Evolutionary conservation across 75 land plant species (phyloP).

Genomic region (Sequoia sempervirens): DNA sequence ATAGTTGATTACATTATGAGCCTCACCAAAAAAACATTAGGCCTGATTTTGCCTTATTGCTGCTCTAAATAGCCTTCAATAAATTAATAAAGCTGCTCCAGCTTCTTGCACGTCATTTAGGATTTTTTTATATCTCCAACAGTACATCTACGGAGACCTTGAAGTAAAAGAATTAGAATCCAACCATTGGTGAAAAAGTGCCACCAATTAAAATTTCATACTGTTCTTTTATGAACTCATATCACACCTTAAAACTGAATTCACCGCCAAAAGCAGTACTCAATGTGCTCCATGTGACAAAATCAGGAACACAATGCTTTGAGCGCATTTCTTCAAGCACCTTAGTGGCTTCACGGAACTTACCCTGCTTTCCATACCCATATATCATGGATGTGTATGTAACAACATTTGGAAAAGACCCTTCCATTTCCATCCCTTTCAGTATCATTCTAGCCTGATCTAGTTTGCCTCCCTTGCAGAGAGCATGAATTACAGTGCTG

Average conservation of each 20-base stretch:
- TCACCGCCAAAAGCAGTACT: conserved; percentile 19
- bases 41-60: no score
- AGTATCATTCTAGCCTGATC: conserved; percentile 33
- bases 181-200: conserved; percentile 17
- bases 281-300: conserved; percentile 22
- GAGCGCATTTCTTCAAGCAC: conserved; percentile 31
- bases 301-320: conserved; percentile 17
- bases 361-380: conserved; percentile 24
- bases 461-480: conserved; percentile 34
- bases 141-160: neutral
- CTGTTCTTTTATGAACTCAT: neutral
- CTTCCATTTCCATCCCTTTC: conserved; percentile 24
- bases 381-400: conserved; percentile 43
- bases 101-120: neutral
- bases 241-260: conserved; percentile 13
- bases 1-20: no score
- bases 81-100: neutral
- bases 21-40: no score
- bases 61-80: no score
- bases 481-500: conserved; percentile 42
- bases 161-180: conserved; percentile 32
- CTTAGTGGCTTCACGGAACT: conserved; percentile 23
- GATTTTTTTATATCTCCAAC: neutral
- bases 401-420: conserved; percentile 22
- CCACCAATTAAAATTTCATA: conserved; percentile 11